Evolutionary conservation across 345 rosid genomes (phyloP), one percentile per base, ranked within the genome.

Genomic region (Boechera retrofracta): DNA sequence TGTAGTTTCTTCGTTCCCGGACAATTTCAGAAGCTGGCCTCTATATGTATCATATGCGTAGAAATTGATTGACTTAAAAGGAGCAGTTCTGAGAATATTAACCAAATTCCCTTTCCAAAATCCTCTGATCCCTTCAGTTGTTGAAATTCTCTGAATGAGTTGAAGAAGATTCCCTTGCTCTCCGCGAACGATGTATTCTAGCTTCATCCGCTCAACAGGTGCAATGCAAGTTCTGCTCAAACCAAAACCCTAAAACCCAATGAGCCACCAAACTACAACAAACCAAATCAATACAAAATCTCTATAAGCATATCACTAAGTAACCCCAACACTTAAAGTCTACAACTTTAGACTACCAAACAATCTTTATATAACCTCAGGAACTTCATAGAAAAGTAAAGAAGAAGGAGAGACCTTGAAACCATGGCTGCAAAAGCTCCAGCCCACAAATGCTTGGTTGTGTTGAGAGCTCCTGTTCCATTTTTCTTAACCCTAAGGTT

Each of bases 361-460:
- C 53, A 44, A 64, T 26, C 49, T 64, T 2, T 4, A 54, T 35
- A 24, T 2, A 64, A 45, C 18, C 39, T 48, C 57, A 8, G 0
- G 1, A 5, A 42, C n/a, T 38, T 42, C 48, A 35, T 5, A 11
- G 33, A 33, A 62, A 57, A 58, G 47, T 61, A 61, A 67, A 29
- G 36, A 67, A 66, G 54, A 36, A 57, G 13, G 67, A 79, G 79
- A 65, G 58, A 90, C 96, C 96, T 87, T 72, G 92, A 90, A 73
- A 90, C 88, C 88, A 88, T 88, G 49, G 92, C 96, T 4, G 96
- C 92, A 78, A 87, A 78, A 74, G 91, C 96, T 53, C 96, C 96
- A 74, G 96, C 85, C 89, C 96, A 90, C 53, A 90, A 72, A 85
- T 90, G 93, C 62, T 88, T 88, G 1, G 90, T 82, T 6, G 91